A percentile compares a stretch with the other conserved stretches of the same genome.
These are phyloP conservation scores for Knufia fluminis DNA, from an alignment of 2,329 filamentous ascomycete genomes.

Conservation along the genomic window DNA sequence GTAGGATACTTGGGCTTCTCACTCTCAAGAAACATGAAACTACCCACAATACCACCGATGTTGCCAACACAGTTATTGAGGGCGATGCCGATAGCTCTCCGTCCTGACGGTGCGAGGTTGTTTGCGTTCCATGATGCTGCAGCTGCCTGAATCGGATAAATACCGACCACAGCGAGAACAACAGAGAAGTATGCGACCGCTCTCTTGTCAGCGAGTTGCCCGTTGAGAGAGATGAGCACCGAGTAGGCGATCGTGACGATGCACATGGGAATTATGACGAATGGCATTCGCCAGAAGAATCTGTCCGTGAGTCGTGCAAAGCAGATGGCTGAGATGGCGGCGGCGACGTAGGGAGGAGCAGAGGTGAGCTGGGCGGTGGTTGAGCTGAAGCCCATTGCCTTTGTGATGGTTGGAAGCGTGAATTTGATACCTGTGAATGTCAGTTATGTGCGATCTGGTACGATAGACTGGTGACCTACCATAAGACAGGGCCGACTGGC, in stretches of 20 bases:
- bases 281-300: slow-evolving; percentile 26
- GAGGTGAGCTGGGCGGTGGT: slow-evolving; percentile 34
- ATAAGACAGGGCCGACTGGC: slow-evolving; percentile 13
- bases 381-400: slow-evolving; percentile 31
- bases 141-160: slow-evolving; percentile 24
- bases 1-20: slow-evolving; percentile 29
- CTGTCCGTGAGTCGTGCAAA: slow-evolving; percentile 26
- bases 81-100: slow-evolving; percentile 35
- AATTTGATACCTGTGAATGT: slow-evolving; percentile 12
- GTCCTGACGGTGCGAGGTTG: slow-evolving; percentile 23
- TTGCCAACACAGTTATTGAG: slow-evolving; percentile 35
- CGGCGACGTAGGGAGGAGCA: slow-evolving; percentile 34
- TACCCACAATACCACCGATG: slow-evolving; percentile 28
- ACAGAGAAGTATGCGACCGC: slow-evolving; percentile 23
- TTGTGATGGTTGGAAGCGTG: slow-evolving; percentile 31
- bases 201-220: slow-evolving; percentile 17
- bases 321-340: slow-evolving; percentile 26
- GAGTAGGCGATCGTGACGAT: slow-evolving; percentile 25
- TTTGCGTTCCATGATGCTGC: slow-evolving; percentile 24
- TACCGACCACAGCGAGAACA: slow-evolving; percentile 19
- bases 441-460: neutral
- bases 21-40: slow-evolving; percentile 31
- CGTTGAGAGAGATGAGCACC: slow-evolving; percentile 23
- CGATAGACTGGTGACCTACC: neutral
- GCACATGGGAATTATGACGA: slow-evolving; percentile 23